Percentiles rank a stretch among this genome's conserved stretches.
Evolutionary conservation across 192 early-diverging fungal species (phyloP).

Genomic region (Backusella mclennaniae): DNA sequence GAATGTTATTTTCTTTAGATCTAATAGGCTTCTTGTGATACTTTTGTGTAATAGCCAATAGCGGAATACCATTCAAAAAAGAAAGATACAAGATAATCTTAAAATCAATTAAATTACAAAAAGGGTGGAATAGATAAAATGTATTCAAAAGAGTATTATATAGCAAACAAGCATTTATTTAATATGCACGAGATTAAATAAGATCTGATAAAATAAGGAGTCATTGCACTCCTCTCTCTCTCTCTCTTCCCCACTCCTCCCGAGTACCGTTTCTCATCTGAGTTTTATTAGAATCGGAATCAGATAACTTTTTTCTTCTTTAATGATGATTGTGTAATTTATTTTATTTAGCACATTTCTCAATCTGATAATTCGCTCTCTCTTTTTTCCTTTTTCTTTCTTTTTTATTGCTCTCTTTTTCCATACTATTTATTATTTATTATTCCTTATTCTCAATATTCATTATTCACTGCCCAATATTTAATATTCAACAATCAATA

Average conservation of each 20-base stretch:
- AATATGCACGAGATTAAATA: neutral
- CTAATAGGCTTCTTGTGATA: conserved; percentile 1
- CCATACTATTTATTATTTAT: neutral
- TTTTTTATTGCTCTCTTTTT: neutral
- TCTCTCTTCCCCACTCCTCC: neutral
- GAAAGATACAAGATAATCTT: conserved; percentile 5
- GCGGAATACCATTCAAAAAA: neutral
- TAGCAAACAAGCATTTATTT: neutral
- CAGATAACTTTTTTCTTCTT: neutral
- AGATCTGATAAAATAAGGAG: conserved; percentile 3
- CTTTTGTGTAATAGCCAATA: conserved; percentile 3
- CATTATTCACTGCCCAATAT: neutral
- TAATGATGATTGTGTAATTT: neutral
- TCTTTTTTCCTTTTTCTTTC: neutral
- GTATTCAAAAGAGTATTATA: neutral
- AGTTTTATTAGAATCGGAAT: neutral
- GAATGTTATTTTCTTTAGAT: neutral
- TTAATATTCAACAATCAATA: neutral
- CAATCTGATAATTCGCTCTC: neutral
- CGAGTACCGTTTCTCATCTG: conserved; percentile 1
- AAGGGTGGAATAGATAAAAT: neutral
- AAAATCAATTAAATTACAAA: neutral
- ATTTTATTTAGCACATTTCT: neutral
- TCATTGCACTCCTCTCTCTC: neutral
- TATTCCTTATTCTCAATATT: neutral